Percentiles rank a stretch among this genome's conserved stretches.
phyloP scores from a whole-genome alignment of 2,329 filamentous ascomycete genomes.

The Clarireedia paspali region DNA sequence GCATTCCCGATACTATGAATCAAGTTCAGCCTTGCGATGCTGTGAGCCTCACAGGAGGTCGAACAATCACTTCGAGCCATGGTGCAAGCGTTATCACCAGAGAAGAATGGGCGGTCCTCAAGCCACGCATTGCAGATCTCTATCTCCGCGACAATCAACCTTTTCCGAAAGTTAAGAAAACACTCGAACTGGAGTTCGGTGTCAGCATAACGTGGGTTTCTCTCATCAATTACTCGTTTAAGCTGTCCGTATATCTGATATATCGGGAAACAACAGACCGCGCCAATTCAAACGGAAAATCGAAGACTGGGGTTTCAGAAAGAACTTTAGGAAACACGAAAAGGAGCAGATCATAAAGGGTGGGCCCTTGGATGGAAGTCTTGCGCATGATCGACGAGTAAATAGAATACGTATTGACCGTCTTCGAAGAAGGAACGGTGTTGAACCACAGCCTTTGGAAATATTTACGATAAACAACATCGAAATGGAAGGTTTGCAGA shows the following conservation, averaged over 20 bases:
- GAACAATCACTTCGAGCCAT: too few relatives aligned
- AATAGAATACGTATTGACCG: too few relatives aligned
- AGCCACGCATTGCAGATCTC: neutral
- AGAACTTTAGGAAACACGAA: neutral
- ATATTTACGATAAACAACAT: too few relatives aligned
- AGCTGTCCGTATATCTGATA: neutral
- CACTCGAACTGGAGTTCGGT: neutral
- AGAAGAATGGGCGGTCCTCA: neutral
- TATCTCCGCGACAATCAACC: neutral
- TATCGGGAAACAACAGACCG: neutral
- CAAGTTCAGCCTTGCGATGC: too few relatives aligned
- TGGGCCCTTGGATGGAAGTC: neutral
- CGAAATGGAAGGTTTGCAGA: too few relatives aligned
- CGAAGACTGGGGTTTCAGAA: conserved; percentile 1
- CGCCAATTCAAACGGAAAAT: conserved; percentile 3
- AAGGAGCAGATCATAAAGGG: neutral
- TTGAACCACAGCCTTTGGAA: too few relatives aligned
- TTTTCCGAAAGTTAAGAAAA: neutral
- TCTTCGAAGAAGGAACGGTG: too few relatives aligned
- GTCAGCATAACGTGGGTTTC: neutral
- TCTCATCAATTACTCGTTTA: too few relatives aligned
- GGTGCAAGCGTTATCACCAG: neutral
- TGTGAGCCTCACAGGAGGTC: too few relatives aligned
- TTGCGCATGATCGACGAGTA: neutral
- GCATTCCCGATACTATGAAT: too few relatives aligned